phyloP scores from a whole-genome alignment of 805 yeast genomes.

The Millerago galiae region DNA sequence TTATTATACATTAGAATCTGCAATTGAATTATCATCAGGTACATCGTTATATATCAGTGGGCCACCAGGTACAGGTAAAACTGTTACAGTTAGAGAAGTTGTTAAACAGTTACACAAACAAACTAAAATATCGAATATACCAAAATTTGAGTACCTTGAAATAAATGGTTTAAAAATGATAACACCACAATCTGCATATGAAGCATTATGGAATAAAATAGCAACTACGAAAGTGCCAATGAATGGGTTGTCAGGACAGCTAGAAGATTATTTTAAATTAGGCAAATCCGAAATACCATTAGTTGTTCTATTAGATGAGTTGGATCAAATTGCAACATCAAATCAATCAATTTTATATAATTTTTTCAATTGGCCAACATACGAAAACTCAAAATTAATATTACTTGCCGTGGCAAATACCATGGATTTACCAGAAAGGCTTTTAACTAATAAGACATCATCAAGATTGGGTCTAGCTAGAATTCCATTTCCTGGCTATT shows the following conservation, averaged over 20 bases:
- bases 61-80: constrained; percentile 97
- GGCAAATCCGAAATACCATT: constrained; percentile 27
- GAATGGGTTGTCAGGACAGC: constrained; percentile 34
- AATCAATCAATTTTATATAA: constrained; percentile 88
- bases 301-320: constrained; percentile 81
- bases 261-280: constrained; percentile 64
- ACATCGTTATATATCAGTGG: constrained; percentile 90
- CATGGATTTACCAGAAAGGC: constrained; percentile 92
- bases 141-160: constrained; percentile 67
- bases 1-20: constrained; percentile 60
- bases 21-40: constrained; percentile 67
- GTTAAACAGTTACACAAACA: constrained; percentile 54
- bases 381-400: constrained; percentile 67
- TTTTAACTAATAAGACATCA: constrained; percentile 79
- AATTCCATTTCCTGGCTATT: constrained; percentile 84
- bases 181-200: constrained; percentile 77
- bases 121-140: constrained; percentile 32
- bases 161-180: constrained; percentile 86
- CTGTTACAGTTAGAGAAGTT: constrained; percentile 87
- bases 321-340: constrained; percentile 83
- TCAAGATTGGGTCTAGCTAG: constrained; percentile 86
- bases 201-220: constrained; percentile 71
- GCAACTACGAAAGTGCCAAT: constrained; percentile 57
- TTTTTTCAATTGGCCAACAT: constrained; percentile 96
- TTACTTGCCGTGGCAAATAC: constrained; percentile 95